Conservation (phyloP, 164 flowering plant species). For the Berberis vulgaris region DNA sequence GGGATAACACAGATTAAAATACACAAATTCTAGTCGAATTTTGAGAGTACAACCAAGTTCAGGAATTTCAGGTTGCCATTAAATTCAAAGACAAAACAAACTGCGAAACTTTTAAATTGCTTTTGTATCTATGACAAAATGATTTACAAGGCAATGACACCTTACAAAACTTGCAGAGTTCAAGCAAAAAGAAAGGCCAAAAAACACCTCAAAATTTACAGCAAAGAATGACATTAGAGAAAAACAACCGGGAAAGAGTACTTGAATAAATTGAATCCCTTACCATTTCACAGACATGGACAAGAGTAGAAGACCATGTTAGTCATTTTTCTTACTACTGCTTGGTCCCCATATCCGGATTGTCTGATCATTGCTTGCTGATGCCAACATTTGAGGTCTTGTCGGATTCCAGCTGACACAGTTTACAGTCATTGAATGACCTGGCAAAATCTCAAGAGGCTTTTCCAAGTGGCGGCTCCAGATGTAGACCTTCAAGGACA, state of each 20-base stretch:
- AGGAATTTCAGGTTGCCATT: too few relatives aligned
- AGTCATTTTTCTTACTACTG: constrained; percentile 4
- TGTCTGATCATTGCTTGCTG: constrained; percentile 88
- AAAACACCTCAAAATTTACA: neutral
- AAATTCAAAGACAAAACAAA: too few relatives aligned
- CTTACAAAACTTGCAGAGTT: neutral
- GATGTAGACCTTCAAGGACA: constrained; percentile 57
- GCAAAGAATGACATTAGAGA: too few relatives aligned
- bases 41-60: too few relatives aligned
- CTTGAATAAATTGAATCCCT: neutral
- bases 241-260: neutral
- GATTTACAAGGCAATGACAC: neutral
- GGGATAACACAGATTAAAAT: too few relatives aligned
- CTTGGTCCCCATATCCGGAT: constrained; percentile 84
- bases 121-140: neutral
- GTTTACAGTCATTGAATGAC: constrained; percentile 80
- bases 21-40: too few relatives aligned
- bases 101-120: too few relatives aligned
- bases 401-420: constrained; percentile 89
- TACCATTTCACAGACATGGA: neutral
- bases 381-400: constrained; percentile 68
- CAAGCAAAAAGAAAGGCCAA: neutral
- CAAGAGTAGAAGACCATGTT: neutral
- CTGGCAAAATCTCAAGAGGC: constrained; percentile 61
- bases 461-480: constrained; percentile 54